Evolutionary conservation across 352 stramenopile genomes (phyloP).

Genomic region (Phytophthora pini): DNA sequence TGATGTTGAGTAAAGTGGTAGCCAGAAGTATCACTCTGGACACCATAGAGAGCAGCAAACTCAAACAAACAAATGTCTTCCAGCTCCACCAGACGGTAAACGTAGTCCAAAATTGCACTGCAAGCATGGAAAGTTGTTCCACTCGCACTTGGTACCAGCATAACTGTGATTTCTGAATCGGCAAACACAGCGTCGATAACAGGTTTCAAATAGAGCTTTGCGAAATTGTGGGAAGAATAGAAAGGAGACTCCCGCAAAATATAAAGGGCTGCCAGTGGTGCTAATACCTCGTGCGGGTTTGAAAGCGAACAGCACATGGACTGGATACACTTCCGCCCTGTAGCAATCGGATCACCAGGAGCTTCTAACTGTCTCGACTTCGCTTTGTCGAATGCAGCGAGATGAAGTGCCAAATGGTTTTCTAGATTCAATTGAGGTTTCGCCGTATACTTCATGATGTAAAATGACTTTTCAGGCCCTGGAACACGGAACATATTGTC

Average conservation of each 20-base stretch:
- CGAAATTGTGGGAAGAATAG: slow-evolving; percentile 1
- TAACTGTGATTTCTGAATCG: not conserved
- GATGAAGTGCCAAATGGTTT: slow-evolving; percentile 7
- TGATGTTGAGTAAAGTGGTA: too few species aligned
- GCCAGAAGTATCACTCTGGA: too few species aligned
- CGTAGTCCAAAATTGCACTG: not conserved
- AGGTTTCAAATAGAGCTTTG: not conserved
- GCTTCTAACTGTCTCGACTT: not conserved
- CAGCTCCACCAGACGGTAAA: not conserved
- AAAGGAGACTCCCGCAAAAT: slow-evolving; percentile 3
- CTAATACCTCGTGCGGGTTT: slow-evolving; percentile 8
- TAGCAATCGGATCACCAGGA: not conserved
- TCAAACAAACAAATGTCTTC: not conserved
- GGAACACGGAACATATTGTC: not conserved
- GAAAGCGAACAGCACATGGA: slow-evolving; percentile 15
- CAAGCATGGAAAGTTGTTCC: not conserved
- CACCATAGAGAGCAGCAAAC: not conserved
- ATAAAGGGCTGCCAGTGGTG: slow-evolving; percentile 5
- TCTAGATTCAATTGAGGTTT: slow-evolving; percentile 9
- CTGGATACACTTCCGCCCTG: slow-evolving; percentile 2
- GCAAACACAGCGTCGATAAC: not conserved
- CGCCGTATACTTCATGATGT: slow-evolving; percentile 1
- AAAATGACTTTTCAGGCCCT: slow-evolving; percentile 9
- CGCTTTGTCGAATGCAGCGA: slow-evolving; percentile 11
- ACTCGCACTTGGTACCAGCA: not conserved